Evolutionary conservation across 768 basidiomycete species (phyloP).

Genomic region (Solioccasus polychromus): DNA sequence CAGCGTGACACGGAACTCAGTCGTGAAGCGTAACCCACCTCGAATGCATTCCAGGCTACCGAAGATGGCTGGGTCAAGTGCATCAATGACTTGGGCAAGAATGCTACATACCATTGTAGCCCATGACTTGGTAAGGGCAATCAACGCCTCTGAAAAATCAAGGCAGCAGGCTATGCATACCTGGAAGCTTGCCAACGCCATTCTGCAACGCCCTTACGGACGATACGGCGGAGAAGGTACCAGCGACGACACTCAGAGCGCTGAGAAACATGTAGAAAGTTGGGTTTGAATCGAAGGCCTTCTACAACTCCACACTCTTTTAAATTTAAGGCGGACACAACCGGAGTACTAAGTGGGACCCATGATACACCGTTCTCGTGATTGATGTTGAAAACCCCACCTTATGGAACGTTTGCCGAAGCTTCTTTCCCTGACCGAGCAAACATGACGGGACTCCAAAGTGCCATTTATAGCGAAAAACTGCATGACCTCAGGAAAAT

Average conservation of each 20-base stretch:
- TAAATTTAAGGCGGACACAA: constrained; percentile 5
- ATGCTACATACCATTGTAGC: constrained; percentile 26
- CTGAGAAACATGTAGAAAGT: constrained; percentile 9
- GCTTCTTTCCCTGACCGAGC: background rate
- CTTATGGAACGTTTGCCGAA: constrained; percentile 1
- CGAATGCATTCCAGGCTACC: constrained; percentile 66
- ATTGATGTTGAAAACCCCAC: background rate
- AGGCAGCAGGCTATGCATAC: constrained; percentile 9
- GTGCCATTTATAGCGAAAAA: too few species aligned
- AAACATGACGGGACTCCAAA: too few species aligned
- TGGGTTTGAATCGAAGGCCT: too few species aligned
- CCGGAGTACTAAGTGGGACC: constrained; percentile 1
- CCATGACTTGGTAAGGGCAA: constrained; percentile 25
- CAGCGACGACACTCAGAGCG: constrained; percentile 1
- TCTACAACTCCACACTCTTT: constrained; percentile 7
- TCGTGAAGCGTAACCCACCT: constrained; percentile 42
- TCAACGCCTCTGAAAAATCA: constrained; percentile 4
- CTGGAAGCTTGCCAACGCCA: constrained; percentile 32
- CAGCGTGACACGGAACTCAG: too few species aligned
- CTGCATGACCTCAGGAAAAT: too few species aligned
- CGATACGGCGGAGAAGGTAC: constrained; percentile 12
- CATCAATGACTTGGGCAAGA: background rate
- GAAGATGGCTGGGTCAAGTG: constrained; percentile 3
- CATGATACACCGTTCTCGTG: constrained; percentile 2
- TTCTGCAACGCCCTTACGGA: constrained; percentile 22